Evolutionary conservation across 441 rosid species (phyloP), one percentile per base, ranked within the genome.

Genomic region (Lepidium campestre): DNA sequence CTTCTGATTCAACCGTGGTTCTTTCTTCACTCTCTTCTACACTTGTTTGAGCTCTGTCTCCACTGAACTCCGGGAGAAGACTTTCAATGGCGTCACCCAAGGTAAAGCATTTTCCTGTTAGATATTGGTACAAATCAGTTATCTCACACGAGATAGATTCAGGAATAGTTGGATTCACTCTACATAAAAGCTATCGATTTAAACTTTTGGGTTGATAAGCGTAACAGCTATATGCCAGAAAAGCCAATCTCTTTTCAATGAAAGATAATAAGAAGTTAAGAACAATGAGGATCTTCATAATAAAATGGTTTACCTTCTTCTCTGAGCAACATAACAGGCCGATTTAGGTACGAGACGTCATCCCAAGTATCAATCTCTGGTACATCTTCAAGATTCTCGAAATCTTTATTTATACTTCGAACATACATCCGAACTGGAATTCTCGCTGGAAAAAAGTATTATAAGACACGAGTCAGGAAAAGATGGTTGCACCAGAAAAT

Each of bases 391-490:
- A 84, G 71, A 71, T 85, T 85, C 79, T 85, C 90, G 69, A 83
- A 84, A 77, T 89, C 81, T 72, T 79, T 75, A 32, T 67, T 71
- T 13, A 84, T 70, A 64, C 68, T 75, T 79, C 87, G 72, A 56
- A 94, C 78, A 67, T 91, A 89, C 71, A 94, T 70, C 63, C 96
- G 85, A 70, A 94, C 87, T n/a, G 97, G 96, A 76, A 89, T 71
- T 76, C 87, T 87, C 45, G 83, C 99, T 89, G 84, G 45, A 37
- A 25, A n/a, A 18, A 23, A 1, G 39, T n/a, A 40, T 71, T n/a
- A 53, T 20, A n/a, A 12, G n/a, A 35, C 2, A 13, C 25, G 8
- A 55, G 41, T 54, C 55, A 46, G 46, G 19, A 36, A 39, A 53
- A 42, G 4, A 11, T 42, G 13, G 6, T 14, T 50, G 36, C 34